These are phyloP conservation scores for Tylopilus sp. DNA, from an alignment of 768 basidiomycete species.

Conservation along the genomic window DNA sequence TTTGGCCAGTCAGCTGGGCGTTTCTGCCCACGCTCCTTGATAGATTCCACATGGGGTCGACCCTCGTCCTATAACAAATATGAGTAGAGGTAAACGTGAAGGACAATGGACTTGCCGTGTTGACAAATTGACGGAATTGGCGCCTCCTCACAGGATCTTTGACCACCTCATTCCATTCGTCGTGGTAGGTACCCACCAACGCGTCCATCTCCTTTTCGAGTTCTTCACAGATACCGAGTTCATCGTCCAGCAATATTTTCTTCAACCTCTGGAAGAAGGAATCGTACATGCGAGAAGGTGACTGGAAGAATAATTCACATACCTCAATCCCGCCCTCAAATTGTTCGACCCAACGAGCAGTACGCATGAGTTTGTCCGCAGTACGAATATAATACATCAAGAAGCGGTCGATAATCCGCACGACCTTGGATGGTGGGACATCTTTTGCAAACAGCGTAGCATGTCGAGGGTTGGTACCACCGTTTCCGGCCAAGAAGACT, in stretches of 20 bases:
- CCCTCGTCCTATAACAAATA: slow-evolving; percentile 2
- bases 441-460: slow-evolving; percentile 64
- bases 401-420: slow-evolving; percentile 63
- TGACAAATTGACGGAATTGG: slow-evolving; percentile 62
- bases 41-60: slow-evolving; percentile 37
- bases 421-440: slow-evolving; percentile 61
- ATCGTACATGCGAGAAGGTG: no score
- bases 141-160: slow-evolving; percentile 46
- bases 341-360: slow-evolving; percentile 69
- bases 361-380: slow-evolving; percentile 67
- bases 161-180: slow-evolving; percentile 69
- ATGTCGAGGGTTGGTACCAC: slow-evolving; percentile 59
- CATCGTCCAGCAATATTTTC: slow-evolving; percentile 63
- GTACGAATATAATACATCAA: slow-evolving; percentile 68
- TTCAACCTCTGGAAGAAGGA: slow-evolving; percentile 45
- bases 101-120: slow-evolving; percentile 39
- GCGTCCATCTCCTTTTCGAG: slow-evolving; percentile 63
- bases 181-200: slow-evolving; percentile 62
- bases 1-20: slow-evolving; percentile 72
- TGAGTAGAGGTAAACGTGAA: background rate
- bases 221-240: slow-evolving; percentile 67
- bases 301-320: background rate
- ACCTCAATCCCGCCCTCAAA: slow-evolving; percentile 69
- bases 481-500: slow-evolving; percentile 63
- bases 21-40: slow-evolving; percentile 57